These are phyloP conservation scores for Fagopyrum homotropicum DNA, from an alignment of 148 eudicot species.

Conservation along the genomic window DNA sequence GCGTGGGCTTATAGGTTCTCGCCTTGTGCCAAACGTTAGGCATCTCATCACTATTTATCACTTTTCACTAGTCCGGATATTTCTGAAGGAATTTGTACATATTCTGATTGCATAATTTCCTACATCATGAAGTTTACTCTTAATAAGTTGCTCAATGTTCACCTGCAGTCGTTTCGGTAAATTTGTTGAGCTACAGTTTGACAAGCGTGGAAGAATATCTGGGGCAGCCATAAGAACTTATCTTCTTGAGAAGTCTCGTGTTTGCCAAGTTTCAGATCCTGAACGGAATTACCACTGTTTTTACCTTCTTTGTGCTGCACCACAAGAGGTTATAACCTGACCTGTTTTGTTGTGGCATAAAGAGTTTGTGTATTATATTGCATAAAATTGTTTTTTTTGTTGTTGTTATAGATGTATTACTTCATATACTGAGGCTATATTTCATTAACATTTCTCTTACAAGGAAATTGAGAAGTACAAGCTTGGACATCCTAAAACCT, in stretches of 20 bases:
- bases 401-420: background rate
- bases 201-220: slow-evolving; percentile 19
- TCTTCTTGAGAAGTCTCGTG: slow-evolving; percentile 20
- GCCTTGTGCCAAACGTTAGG: no score
- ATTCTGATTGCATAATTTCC: background rate
- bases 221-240: slow-evolving; percentile 22
- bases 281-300: slow-evolving; percentile 21
- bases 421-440: background rate
- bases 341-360: background rate
- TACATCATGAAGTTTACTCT: background rate
- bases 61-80: background rate
- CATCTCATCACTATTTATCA: no score
- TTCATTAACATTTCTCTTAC: background rate
- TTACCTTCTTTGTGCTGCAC: slow-evolving; percentile 22
- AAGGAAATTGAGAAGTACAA: slow-evolving; percentile 20
- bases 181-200: slow-evolving; percentile 22
- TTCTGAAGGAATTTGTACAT: background rate
- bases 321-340: slow-evolving; percentile 16
- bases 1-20: no score
- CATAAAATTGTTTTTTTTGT: background rate
- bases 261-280: slow-evolving; percentile 22
- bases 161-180: slow-evolving; percentile 23
- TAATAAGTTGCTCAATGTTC: slow-evolving; percentile 5
- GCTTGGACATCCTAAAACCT: slow-evolving; percentile 19
- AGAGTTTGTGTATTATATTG: background rate